Percentiles rank a stretch among this genome's conserved stretches.
Evolutionary conservation across 768 basidiomycete species (phyloP).

Genomic region (Naganishia antarctica): DNA sequence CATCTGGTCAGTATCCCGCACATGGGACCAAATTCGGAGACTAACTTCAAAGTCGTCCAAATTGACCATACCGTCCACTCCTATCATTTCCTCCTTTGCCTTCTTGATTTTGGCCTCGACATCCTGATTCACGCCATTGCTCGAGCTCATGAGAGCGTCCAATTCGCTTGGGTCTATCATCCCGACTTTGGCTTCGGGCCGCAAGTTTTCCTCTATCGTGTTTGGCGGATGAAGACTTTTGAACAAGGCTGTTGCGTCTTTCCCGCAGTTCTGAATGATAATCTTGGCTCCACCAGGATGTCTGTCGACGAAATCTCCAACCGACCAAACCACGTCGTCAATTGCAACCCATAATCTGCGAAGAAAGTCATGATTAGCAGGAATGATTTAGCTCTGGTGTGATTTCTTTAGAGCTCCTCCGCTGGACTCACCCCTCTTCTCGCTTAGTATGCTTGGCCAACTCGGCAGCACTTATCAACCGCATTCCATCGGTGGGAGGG

Average conservation of each 20-base stretch:
- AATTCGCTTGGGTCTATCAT: constrained; percentile 48
- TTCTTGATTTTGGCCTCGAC: constrained; percentile 63
- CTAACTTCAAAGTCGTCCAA: constrained; percentile 71
- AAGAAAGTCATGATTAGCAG: neutral
- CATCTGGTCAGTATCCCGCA: neutral
- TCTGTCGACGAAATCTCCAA: constrained; percentile 29
- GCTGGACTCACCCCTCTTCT: constrained; percentile 22
- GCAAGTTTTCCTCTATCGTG: constrained; percentile 57
- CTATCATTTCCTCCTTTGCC: constrained; percentile 54
- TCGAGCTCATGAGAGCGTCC: constrained; percentile 53
- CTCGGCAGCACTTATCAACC: constrained; percentile 27
- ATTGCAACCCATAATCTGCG: constrained; percentile 35
- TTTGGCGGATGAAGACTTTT: constrained; percentile 36
- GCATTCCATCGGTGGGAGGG: constrained; percentile 9
- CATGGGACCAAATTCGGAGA: neutral
- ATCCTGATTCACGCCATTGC: constrained; percentile 52
- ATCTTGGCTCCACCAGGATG: constrained; percentile 38
- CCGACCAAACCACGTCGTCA: constrained; percentile 38
- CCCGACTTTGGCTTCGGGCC: constrained; percentile 61
- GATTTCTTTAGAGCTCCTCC: neutral
- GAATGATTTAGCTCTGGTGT: neutral
- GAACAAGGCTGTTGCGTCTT: constrained; percentile 34
- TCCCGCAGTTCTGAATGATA: constrained; percentile 32
- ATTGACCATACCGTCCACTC: constrained; percentile 64
- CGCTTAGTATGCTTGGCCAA: constrained; percentile 30